Percentiles rank a stretch among this genome's conserved stretches.
These are phyloP conservation scores for Rosa chinensis DNA, from an alignment of 306 rosid genomes.

Conservation along the genomic window DNA sequence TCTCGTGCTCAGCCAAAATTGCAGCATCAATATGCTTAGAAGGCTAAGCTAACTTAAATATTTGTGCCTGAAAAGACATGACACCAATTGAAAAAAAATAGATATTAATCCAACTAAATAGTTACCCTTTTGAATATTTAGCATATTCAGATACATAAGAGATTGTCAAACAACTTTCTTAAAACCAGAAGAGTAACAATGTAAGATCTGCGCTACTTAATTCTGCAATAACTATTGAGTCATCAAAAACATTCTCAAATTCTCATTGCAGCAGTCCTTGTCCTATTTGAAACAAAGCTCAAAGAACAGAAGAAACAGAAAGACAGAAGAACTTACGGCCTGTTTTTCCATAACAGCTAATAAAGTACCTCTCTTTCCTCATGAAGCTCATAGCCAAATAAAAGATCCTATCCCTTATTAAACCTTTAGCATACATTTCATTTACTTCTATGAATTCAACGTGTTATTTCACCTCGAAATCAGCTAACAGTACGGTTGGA, in stretches of 20 bases:
- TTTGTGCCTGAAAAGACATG: slow-evolving; percentile 54
- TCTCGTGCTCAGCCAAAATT: slow-evolving; percentile 63
- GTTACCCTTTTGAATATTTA: background rate
- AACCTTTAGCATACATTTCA: slow-evolving; percentile 37
- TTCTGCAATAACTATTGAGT: slow-evolving; percentile 44
- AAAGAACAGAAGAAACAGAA: slow-evolving; percentile 7
- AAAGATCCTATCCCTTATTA: slow-evolving; percentile 60
- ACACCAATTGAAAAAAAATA: background rate
- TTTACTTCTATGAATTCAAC: background rate
- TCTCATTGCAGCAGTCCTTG: slow-evolving; percentile 53
- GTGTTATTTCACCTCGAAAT: background rate
- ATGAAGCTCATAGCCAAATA: slow-evolving; percentile 27
- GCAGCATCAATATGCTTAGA: slow-evolving; percentile 40
- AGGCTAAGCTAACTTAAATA: slow-evolving; percentile 43
- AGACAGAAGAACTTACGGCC: slow-evolving; percentile 5
- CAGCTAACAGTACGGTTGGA: background rate
- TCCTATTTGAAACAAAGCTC: slow-evolving; percentile 18
- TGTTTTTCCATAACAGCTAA: slow-evolving; percentile 24
- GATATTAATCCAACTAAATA: background rate
- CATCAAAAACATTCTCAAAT: background rate
- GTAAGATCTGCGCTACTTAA: slow-evolving; percentile 46
- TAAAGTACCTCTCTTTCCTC: slow-evolving; percentile 42
- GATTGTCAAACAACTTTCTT: background rate
- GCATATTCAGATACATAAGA: background rate
- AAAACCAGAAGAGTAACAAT: slow-evolving; percentile 45